Conservation (phyloP, 257 asterid genomes). For the Haberlea rhodopensis region DNA sequence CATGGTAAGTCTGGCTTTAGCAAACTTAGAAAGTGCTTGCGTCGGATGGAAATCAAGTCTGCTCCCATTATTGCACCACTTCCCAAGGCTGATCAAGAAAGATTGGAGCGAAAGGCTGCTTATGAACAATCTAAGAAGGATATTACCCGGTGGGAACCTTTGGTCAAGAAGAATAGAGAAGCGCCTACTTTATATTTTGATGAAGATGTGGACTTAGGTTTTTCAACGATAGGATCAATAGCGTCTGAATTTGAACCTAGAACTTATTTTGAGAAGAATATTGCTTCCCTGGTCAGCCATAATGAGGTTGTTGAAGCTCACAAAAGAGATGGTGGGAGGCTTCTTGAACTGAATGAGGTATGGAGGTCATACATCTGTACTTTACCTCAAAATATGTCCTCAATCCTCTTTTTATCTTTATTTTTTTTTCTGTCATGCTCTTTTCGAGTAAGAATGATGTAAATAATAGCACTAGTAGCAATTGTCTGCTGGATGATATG, state of each 20-base stretch:
- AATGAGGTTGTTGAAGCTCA: slow-evolving; percentile 80
- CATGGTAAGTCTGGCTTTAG: slow-evolving; percentile 54
- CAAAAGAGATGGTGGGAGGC: slow-evolving; percentile 80
- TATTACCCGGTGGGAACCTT: slow-evolving; percentile 77
- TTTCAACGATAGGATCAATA: slow-evolving; percentile 84
- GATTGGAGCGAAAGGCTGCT: slow-evolving; percentile 64
- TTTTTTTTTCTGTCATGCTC: background rate
- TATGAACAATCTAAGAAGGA: slow-evolving; percentile 57
- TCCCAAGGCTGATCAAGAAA: slow-evolving; percentile 60
- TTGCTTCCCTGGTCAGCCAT: slow-evolving; percentile 61
- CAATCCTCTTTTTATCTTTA: background rate
- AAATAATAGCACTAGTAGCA: slow-evolving; percentile 10
- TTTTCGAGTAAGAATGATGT: background rate
- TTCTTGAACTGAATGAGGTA: slow-evolving; percentile 93
- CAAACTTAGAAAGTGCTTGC: slow-evolving; percentile 48
- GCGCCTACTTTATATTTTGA: slow-evolving; percentile 82
- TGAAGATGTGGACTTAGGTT: slow-evolving; percentile 57
- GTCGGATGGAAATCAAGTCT: slow-evolving; percentile 51
- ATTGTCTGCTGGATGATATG: slow-evolving; percentile 23
- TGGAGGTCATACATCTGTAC: background rate
- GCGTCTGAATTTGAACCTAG: slow-evolving; percentile 90
- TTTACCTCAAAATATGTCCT: background rate
- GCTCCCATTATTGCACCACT: slow-evolving; percentile 62
- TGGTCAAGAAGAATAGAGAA: slow-evolving; percentile 83
- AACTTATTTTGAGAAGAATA: slow-evolving; percentile 83